Percentiles rank a stretch among this genome's conserved stretches.
Conservation (phyloP, 345 rosid species). For the Draba incana region DNA sequence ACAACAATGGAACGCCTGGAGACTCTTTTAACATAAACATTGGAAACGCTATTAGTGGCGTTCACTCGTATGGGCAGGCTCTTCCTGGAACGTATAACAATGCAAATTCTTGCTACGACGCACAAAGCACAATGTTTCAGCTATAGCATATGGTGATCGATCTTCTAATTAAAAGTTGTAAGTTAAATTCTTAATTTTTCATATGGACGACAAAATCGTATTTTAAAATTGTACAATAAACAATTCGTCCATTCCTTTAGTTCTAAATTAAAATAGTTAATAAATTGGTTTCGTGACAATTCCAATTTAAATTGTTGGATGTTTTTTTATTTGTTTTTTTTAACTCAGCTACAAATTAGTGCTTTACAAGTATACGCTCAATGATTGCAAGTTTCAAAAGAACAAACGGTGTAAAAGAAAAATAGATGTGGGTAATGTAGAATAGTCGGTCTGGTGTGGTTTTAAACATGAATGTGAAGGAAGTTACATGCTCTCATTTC, state of each 20-base stretch:
- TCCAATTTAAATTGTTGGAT: background rate
- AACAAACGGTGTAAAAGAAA: too few relatives aligned
- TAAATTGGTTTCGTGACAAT: slow-evolving; percentile 19
- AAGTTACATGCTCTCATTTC: too few relatives aligned
- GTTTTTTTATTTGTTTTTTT: background rate
- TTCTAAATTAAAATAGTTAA: slow-evolving; percentile 16
- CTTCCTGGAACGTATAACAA: slow-evolving; percentile 33
- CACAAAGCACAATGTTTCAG: slow-evolving; percentile 37
- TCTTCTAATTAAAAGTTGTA: slow-evolving; percentile 29
- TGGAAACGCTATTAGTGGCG: slow-evolving; percentile 33
- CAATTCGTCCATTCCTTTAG: slow-evolving; percentile 28
- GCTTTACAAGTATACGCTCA: too few relatives aligned
- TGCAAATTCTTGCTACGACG: slow-evolving; percentile 36
- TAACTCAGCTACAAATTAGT: too few relatives aligned
- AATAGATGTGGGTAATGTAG: too few relatives aligned
- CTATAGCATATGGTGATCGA: slow-evolving; percentile 18
- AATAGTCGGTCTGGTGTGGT: too few relatives aligned
- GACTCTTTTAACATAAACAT: slow-evolving; percentile 39
- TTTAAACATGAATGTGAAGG: too few relatives aligned
- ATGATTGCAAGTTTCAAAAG: too few relatives aligned
- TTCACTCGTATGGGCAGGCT: slow-evolving; percentile 32
- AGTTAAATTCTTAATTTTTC: slow-evolving; percentile 36
- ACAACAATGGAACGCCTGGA: slow-evolving; percentile 20
- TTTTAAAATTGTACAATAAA: slow-evolving; percentile 38
- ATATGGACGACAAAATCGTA: slow-evolving; percentile 28